Evolutionary conservation across 1,284 basidiomycete species (phyloP).

Genomic region (Ceratorhiza oryzae-sativae): DNA sequence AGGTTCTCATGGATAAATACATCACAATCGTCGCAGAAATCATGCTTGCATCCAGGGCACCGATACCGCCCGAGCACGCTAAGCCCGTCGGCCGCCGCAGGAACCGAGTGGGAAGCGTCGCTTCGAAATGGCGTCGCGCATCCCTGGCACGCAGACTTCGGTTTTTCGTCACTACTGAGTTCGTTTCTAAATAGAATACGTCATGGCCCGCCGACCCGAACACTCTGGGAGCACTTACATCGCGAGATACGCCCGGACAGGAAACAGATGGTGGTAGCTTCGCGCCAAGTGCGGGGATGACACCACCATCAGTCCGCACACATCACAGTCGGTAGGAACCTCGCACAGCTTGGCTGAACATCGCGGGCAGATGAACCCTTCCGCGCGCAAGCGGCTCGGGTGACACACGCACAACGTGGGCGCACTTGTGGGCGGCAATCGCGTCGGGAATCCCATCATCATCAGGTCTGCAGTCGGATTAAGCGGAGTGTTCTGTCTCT

Average conservation of each 20-base stretch:
- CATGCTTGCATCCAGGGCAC: slow-evolving; percentile 62
- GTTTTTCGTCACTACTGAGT: slow-evolving; percentile 51
- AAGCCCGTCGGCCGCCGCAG: slow-evolving; percentile 61
- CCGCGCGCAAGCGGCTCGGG: slow-evolving; percentile 77
- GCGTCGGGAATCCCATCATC: slow-evolving; percentile 98
- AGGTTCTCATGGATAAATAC: slow-evolving; percentile 75
- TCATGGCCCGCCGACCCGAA: neutral
- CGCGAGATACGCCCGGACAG: slow-evolving; percentile 79
- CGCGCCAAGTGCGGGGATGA: slow-evolving; percentile 96
- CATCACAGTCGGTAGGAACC: slow-evolving; percentile 96
- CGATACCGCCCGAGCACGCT: slow-evolving; percentile 81
- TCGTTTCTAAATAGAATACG: slow-evolving; percentile 51
- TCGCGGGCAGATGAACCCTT: slow-evolving; percentile 94
- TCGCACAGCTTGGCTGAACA: slow-evolving; percentile 95
- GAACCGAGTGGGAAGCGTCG: slow-evolving; percentile 45
- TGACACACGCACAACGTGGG: slow-evolving; percentile 93
- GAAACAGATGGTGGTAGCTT: slow-evolving; percentile 94
- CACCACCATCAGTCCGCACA: slow-evolving; percentile 97
- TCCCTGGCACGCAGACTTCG: slow-evolving; percentile 65
- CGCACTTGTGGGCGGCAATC: slow-evolving; percentile 82
- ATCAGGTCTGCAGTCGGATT: slow-evolving; percentile 88
- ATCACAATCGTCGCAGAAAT: slow-evolving; percentile 78
- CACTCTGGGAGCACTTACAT: slow-evolving; percentile 64
- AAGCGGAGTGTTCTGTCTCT: slow-evolving; percentile 48
- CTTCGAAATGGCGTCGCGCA: slow-evolving; percentile 71